Evolutionary conservation across 805 yeast species (phyloP).

Genomic region (Metschnikowia baotianmanensis): DNA sequence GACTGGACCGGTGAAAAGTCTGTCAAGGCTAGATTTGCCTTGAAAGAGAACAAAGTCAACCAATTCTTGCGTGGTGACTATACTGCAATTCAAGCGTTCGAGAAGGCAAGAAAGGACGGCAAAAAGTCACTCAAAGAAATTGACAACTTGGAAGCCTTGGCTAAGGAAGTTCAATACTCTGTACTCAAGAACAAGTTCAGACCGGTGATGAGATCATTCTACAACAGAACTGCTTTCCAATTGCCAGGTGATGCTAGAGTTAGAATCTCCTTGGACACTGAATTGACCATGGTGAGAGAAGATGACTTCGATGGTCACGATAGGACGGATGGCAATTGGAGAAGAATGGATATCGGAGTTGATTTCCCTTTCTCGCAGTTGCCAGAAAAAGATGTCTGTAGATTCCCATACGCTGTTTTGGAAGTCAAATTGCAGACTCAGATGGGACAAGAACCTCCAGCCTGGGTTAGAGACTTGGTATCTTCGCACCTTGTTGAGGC

Average conservation of each 20-base stretch:
- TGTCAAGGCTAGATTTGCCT: slow-evolving; percentile 94
- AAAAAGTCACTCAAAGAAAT: slow-evolving; percentile 84
- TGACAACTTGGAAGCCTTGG: slow-evolving; percentile 87
- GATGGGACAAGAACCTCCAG: slow-evolving; percentile 98
- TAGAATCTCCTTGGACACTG: slow-evolving; percentile 96
- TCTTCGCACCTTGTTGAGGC: slow-evolving; percentile 94
- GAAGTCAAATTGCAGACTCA: slow-evolving; percentile 98
- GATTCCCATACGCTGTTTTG: slow-evolving; percentile 96
- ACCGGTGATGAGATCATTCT: slow-evolving; percentile 94
- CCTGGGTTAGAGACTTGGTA: slow-evolving; percentile 92
- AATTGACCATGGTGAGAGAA: slow-evolving; percentile 95
- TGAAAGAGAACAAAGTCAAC: slow-evolving; percentile 89
- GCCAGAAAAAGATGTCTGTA: slow-evolving; percentile 78
- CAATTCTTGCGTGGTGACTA: slow-evolving; percentile 78
- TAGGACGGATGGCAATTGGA: slow-evolving; percentile 92
- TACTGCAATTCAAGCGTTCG: slow-evolving; percentile 87
- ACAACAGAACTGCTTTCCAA: slow-evolving; percentile 98
- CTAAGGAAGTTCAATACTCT: slow-evolving; percentile 89
- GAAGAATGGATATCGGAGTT: slow-evolving; percentile 97
- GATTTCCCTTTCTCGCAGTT: slow-evolving; percentile 92
- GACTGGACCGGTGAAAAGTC: slow-evolving; percentile 99
- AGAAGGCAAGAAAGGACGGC: slow-evolving; percentile 89
- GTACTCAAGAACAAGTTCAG: slow-evolving; percentile 79
- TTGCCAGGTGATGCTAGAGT: slow-evolving; percentile 99
- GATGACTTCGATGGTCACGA: slow-evolving; percentile 93